Evolutionary conservation across 352 stramenopile species (phyloP), one percentile per base, ranked within the genome.

Genomic region (Phytophthora litchii): DNA sequence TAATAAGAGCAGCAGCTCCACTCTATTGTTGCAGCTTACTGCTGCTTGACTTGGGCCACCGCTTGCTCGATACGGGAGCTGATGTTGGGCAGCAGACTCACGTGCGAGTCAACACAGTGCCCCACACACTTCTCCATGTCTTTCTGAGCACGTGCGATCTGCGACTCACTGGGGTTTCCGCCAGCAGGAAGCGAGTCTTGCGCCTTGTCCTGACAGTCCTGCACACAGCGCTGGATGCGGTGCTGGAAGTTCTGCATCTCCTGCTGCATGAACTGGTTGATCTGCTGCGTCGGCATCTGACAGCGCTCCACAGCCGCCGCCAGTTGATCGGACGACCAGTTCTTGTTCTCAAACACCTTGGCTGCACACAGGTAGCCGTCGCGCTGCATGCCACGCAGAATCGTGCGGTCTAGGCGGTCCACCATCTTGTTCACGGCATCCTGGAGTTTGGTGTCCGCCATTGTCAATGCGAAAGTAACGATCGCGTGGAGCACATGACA

Each of bases 291-390:
- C 1, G 87, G 87, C 71, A 87, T 79, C 60, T 95, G 87, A 55
- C 87, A 95, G 44, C 84, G 84, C 71, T 95, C 83, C 35, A 95
- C 85, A 56, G 83, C 91, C n/a, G 70, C 48, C 58, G 90, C 80
- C 29, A 95, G 34, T 65, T 95, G 87, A 48, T 95, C 83, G 3
- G 85, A 80, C 44, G 64, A 86, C 71, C 72, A 85, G 57, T 54
- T 74, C 64, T 88, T 92, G 79, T 92, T 90, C 62, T 95, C 87
- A 41, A 95, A 94, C 59, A 84, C 90, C 49, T 94, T 92, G 54
- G 84, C 87, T n/a, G 81, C 86, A 59, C 87, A 94, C 50, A 93
- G 60, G 59, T 95, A 95, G 20, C 81, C 80, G 25, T 83, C 72
- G 63, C 87, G 86, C 79, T 95, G 84, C 57, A 95, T 77, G 43